Base-by-base conservation (phyloP, 1,284 basidiomycete species). In the Pseudozyma sp. region DNA sequence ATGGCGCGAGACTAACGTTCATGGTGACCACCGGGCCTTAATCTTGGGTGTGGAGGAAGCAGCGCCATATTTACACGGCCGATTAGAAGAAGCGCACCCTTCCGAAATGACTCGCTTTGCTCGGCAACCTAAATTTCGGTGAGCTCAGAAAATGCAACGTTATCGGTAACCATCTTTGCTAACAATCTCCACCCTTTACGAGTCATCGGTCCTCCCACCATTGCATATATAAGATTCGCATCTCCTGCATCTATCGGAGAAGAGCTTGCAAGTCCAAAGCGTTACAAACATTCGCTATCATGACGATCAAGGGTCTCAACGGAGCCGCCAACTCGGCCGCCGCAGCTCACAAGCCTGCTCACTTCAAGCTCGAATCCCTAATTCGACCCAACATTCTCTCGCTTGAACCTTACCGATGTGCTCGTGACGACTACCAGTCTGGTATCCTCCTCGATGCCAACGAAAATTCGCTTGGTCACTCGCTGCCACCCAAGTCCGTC, bases 391-490 rank as follows among this genome's bases (percentile, higher is more conserved):
- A 99, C 85, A 97, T 99, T 80, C 91, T 97, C 59, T 87, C 93
- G 1, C 88, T 99, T 18, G 90, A 92, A 67, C 97, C 97, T 0
- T 99, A 99, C 86, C 91, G 95, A 36, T 97, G 94, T 81, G 97
- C 97, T 1, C 89, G 96, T 57, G 97, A 99, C 83, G 96, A 99
- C 87, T 99, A 97, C 87, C 91, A 92, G 51, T 88, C 90, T 1
- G 95, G 95, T 31, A 92, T 98, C 77, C 90, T 99, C n/a, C 90
- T 99, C 38, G 97, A 99, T 81, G 97, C 97, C 36, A 99, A 98
- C 86, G 96, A 99, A 87, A 98, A 99, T 85, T 90, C 94, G 0
- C 88, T 96, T 48, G 96, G 96, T 0, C 93, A 94, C 83, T 91
- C 93, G 1, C 90, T 97, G n/a, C 87, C 89, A 4, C 50, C 62